A percentile compares a stretch with the other conserved stretches of the same genome.
These are phyloP conservation scores for Cinchona pubescens DNA, from an alignment of 257 asterid genomes.

Conservation along the genomic window DNA sequence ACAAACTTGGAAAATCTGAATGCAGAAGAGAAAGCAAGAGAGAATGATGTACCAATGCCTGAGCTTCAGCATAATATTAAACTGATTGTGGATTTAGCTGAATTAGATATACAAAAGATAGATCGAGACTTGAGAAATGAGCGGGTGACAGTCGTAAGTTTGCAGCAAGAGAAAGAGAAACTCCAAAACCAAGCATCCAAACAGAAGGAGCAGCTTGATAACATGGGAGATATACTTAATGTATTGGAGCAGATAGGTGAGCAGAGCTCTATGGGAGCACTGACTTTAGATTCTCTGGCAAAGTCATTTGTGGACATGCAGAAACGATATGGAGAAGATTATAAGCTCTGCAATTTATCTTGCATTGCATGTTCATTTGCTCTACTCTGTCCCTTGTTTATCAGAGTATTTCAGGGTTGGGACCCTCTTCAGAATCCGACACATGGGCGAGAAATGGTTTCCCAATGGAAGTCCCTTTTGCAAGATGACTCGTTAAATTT, in stretches of 20 bases:
- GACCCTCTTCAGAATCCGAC: constrained; percentile 88
- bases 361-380: constrained; percentile 87
- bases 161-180: constrained; percentile 80
- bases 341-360: constrained; percentile 66
- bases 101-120: constrained; percentile 73
- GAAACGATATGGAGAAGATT: constrained; percentile 53
- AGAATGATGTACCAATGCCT: constrained; percentile 79
- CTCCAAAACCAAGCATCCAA: constrained; percentile 53
- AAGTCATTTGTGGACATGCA: constrained; percentile 59
- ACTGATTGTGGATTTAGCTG: constrained; percentile 68
- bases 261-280: constrained; percentile 53
- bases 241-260: constrained; percentile 57
- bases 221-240: constrained; percentile 52
- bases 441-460: constrained; percentile 63
- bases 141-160: constrained; percentile 75
- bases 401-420: constrained; percentile 89
- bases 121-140: constrained; percentile 79
- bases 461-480: constrained; percentile 66
- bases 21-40: constrained; percentile 75
- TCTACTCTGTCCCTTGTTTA: constrained; percentile 69
- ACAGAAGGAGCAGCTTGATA: constrained; percentile 66
- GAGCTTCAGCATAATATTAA: constrained; percentile 87
- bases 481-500: constrained; percentile 42
- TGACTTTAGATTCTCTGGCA: constrained; percentile 71
- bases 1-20: constrained; percentile 82